Conservation (phyloP, 768 basidiomycete species). For the Nevesoporus exiguus region DNA sequence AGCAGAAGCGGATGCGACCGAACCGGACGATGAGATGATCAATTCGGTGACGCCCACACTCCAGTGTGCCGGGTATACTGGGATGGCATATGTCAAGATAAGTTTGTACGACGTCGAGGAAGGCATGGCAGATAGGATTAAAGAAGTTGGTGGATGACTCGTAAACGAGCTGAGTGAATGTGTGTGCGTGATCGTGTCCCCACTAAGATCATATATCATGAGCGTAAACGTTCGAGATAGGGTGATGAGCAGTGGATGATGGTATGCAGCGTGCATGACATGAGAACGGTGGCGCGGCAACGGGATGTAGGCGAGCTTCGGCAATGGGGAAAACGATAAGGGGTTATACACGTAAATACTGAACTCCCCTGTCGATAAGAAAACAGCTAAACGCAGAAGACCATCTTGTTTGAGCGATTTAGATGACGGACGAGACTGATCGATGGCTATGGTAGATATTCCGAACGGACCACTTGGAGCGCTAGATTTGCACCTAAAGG, state of each 20-base stretch:
- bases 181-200: slow-evolving; percentile 46
- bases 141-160: slow-evolving; percentile 73
- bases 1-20: slow-evolving; percentile 5
- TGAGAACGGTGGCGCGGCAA: slow-evolving; percentile 39
- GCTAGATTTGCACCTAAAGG: slow-evolving; percentile 43
- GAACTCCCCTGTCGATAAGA: slow-evolving; percentile 70
- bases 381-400: slow-evolving; percentile 48
- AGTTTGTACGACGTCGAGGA: slow-evolving; percentile 63
- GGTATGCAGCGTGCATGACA: slow-evolving; percentile 66
- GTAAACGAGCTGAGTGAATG: slow-evolving; percentile 76
- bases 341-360: slow-evolving; percentile 54
- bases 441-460: slow-evolving; percentile 67
- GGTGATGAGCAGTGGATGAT: slow-evolving; percentile 74
- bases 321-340: slow-evolving; percentile 37
- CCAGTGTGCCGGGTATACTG: slow-evolving; percentile 82
- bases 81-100: slow-evolving; percentile 68
- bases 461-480: slow-evolving; percentile 29
- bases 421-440: slow-evolving; percentile 62
- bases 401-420: slow-evolving; percentile 30
- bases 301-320: slow-evolving; percentile 49
- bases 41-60: slow-evolving; percentile 74
- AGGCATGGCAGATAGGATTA: slow-evolving; percentile 65
- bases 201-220: slow-evolving; percentile 67
- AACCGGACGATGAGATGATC: slow-evolving; percentile 46
- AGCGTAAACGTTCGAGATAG: slow-evolving; percentile 66